Evolutionary conservation across 495 filamentous ascomycete species (phyloP), one percentile per base, ranked within the genome.

Genomic region (Neurospora tetrasperma): DNA sequence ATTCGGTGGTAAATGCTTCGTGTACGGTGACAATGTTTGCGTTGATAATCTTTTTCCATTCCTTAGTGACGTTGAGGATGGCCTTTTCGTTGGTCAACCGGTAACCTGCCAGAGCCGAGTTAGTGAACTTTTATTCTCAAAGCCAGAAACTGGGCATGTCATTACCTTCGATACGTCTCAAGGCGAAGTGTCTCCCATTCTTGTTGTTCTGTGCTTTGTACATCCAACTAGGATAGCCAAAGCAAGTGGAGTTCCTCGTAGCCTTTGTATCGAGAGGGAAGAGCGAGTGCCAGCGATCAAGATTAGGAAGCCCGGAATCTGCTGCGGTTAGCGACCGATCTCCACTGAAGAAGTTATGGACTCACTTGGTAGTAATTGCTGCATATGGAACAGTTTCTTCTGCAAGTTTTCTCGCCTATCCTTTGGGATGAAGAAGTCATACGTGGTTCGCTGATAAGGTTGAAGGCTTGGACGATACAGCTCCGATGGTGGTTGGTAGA

Each of bases 151-250:
- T 23, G 20, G 46, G 11, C 46, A 11, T 23, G 23, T 20, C 40
- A 42, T 42, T 74, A 79, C 78, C 93, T 88, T 97, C 94, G 46
- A 99, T 86, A 75, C 96, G 85, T 74, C 96, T 88, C 46, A 99
- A 84, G 70, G 89, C 91, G 81, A 97, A 98, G 12, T 89, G 88
- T 71, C 90, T 90, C 3, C 94, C 96, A 82, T 94, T 94, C 76
- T 92, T 93, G 76, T 87, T 90, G 3, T 92, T 96, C 71, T 90
- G 89, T n/a, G 94, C 96, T 81, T 98, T 98, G 83, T 97, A 99
- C 1, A 97, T 88, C 92, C 94, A 98, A 78, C 90, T 97, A 6
- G 89, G 88, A 79, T 92, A 96, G 11, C 93, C 93, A 82, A 97
- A 97, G 5, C 89, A 87, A 3, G 89, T 83, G 2, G 90, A 84